Percentiles rank a stretch among this genome's conserved stretches.
phyloP scores from a whole-genome alignment of 345 rosid genomes.

The Alliaria petiolata region DNA sequence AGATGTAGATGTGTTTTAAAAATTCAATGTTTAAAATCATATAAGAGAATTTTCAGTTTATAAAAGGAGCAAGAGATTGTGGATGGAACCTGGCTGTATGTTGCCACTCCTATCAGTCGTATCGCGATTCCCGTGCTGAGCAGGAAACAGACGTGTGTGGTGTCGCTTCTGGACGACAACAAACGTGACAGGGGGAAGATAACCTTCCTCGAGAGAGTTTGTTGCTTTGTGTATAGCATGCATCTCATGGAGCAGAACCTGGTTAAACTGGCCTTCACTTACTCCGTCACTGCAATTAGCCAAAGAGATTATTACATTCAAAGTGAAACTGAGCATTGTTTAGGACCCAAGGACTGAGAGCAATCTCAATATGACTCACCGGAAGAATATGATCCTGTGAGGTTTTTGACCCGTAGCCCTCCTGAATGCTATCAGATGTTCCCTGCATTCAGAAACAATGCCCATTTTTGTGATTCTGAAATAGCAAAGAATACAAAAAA shows the following conservation, averaged over 20 bases:
- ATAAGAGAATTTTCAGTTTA: not conserved
- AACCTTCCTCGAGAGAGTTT: conserved; percentile 43
- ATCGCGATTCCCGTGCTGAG: conserved; percentile 29
- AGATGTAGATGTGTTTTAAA: no score
- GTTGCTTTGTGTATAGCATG: conserved; percentile 68
- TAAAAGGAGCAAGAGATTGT: not conserved
- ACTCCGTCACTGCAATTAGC: conserved; percentile 67
- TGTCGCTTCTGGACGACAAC: conserved; percentile 81
- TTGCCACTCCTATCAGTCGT: conserved; percentile 63
- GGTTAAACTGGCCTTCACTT: conserved; percentile 69
- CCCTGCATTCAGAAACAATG: conserved; percentile 39
- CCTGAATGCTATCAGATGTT: conserved; percentile 43
- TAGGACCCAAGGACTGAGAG: no score
- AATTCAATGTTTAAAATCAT: no score
- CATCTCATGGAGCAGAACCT: conserved; percentile 64
- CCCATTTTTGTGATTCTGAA: not conserved
- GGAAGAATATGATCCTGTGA: conserved; percentile 56
- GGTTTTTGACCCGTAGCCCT: conserved; percentile 45
- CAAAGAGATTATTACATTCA: not conserved
- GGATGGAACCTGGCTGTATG: conserved; percentile 53
- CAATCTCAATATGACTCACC: conserved; percentile 31
- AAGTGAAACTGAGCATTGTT: not conserved
- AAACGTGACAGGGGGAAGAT: conserved; percentile 61
- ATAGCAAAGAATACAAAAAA: not conserved
- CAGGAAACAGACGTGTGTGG: conserved; percentile 75